Evolutionary conservation across 176 grass and related monocot genomes (phyloP), one percentile per base, ranked within the genome.

Genomic region (Musa acuminata): DNA sequence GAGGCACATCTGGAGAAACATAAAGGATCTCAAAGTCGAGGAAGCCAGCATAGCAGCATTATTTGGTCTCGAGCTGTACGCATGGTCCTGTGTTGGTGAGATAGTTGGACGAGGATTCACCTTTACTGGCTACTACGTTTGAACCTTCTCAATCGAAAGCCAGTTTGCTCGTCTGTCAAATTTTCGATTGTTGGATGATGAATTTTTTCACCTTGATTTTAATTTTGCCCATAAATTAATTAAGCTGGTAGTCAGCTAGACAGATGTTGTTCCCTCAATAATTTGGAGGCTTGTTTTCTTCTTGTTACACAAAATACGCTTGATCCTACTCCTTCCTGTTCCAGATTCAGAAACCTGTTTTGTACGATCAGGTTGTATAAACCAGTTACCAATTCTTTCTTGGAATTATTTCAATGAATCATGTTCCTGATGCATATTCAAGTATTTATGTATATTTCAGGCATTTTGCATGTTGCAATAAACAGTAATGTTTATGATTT

Each of bases 41-140:
- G 77, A 88, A 63, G 85, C 63, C 16, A 87, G 93, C 22, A 85
- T 96, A 67, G 93, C 87, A 0, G 85, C 93, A 1, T 69, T 96
- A 74, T 88, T 96, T 84, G 93, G 93, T 71, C 74, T 92, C 6
- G 93, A 96, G 81, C 64, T 92, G 71, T 96, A 96, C 29, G 89
- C 87, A 8, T 92, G 89, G 93, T 84, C 71, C 62, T 85, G 93
- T 70, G 79, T 84, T 20, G 89, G 93, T 27, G 93, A 96, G 73
- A 78, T 96, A 23, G 79, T 73, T 4, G 93, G 93, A 3, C 88
- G 89, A 77, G 93, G 93, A 58, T 96, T 90, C 73, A 92, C 93
- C 48, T 73, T 96, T 53, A 92, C 93, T 1, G 93, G 89, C 48
- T 96, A 96, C 82, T 75, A 90, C 59, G 87, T 92, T 76, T 96